A percentile compares a stretch with the other conserved stretches of the same genome.
Evolutionary conservation across 1,284 basidiomycete genomes (phyloP).

Genomic region (Papiliotrema fonsecae): DNA sequence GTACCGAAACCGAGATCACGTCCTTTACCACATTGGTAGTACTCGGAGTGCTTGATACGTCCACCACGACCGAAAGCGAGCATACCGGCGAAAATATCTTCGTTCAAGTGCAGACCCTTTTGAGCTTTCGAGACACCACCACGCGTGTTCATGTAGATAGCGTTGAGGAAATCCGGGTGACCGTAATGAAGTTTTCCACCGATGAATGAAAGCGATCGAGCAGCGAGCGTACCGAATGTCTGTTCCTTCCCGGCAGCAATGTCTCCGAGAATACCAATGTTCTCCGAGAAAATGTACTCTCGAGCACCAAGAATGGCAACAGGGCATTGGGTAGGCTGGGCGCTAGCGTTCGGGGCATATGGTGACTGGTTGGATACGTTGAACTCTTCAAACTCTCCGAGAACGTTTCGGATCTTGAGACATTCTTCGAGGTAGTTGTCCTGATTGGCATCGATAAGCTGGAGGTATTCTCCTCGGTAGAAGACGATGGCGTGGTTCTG

Average conservation of each 20-base stretch:
- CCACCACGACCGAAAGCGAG: constrained; percentile 95
- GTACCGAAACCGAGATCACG: constrained; percentile 98
- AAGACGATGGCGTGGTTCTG: constrained; percentile 99
- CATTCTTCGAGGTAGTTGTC: constrained; percentile 99
- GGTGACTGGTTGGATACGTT: constrained; percentile 74
- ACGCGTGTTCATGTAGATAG: constrained; percentile 95
- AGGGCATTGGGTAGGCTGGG: constrained; percentile 80
- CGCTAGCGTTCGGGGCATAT: constrained; percentile 80
- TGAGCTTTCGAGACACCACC: constrained; percentile 98
- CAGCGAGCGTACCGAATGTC: constrained; percentile 96
- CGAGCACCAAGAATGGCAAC: constrained; percentile 97
- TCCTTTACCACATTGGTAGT: constrained; percentile 95
- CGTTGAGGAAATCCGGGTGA: constrained; percentile 96
- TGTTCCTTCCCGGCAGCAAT: constrained; percentile 99
- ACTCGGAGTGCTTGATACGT: constrained; percentile 98
- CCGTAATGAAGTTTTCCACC: constrained; percentile 99
- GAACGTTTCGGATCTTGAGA: constrained; percentile 97
- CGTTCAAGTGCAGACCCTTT: constrained; percentile 96
- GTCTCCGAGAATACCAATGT: constrained; percentile 98
- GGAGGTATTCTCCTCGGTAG: constrained; percentile 97
- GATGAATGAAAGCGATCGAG: constrained; percentile 91
- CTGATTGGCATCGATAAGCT: constrained; percentile 99
- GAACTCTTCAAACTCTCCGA: constrained; percentile 97
- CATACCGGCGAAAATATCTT: constrained; percentile 99
- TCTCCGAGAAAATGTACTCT: constrained; percentile 99